These are phyloP conservation scores for Gillenia trifoliata DNA, from an alignment of 306 rosid genomes.

Conservation along the genomic window DNA sequence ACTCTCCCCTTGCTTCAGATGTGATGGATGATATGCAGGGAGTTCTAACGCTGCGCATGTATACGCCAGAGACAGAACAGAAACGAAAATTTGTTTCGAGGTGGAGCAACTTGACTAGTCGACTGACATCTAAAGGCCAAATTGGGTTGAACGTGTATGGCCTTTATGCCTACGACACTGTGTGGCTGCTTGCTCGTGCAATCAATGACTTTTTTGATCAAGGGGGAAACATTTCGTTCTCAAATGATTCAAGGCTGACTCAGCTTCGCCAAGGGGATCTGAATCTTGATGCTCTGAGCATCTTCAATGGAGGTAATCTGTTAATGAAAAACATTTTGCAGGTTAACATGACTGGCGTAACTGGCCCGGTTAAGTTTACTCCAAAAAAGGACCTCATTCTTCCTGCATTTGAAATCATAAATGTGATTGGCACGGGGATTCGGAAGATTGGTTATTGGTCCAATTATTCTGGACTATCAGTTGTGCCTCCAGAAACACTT, in stretches of 20 bases:
- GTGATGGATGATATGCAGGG: slow-evolving; percentile 61
- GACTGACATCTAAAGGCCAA: slow-evolving; percentile 14
- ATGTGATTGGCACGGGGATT: slow-evolving; percentile 63
- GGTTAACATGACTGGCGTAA: slow-evolving; percentile 68
- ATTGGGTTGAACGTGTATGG: slow-evolving; percentile 52
- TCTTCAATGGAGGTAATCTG: slow-evolving; percentile 59
- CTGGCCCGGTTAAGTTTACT: slow-evolving; percentile 61
- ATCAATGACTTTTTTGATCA: slow-evolving; percentile 66
- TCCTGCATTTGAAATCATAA: slow-evolving; percentile 79
- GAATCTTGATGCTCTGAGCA: slow-evolving; percentile 62
- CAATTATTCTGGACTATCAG: slow-evolving; percentile 73
- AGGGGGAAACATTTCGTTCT: slow-evolving; percentile 65
- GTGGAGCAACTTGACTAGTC: slow-evolving; percentile 75
- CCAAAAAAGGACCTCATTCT: slow-evolving; percentile 46
- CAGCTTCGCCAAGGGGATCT: slow-evolving; percentile 27
- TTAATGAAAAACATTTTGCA: slow-evolving; percentile 46
- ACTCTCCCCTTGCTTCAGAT: slow-evolving; percentile 37
- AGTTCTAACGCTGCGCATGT: slow-evolving; percentile 56
- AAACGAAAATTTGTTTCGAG: slow-evolving; percentile 61
- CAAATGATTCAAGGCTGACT: slow-evolving; percentile 54
- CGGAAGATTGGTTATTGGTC: slow-evolving; percentile 91
- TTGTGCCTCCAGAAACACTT: slow-evolving; percentile 53
- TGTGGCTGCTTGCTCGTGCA: slow-evolving; percentile 76
- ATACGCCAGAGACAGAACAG: slow-evolving; percentile 64
- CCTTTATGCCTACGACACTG: slow-evolving; percentile 84